phyloP scores from a whole-genome alignment of 306 rosid species.

The Sicyos edulis region DNA sequence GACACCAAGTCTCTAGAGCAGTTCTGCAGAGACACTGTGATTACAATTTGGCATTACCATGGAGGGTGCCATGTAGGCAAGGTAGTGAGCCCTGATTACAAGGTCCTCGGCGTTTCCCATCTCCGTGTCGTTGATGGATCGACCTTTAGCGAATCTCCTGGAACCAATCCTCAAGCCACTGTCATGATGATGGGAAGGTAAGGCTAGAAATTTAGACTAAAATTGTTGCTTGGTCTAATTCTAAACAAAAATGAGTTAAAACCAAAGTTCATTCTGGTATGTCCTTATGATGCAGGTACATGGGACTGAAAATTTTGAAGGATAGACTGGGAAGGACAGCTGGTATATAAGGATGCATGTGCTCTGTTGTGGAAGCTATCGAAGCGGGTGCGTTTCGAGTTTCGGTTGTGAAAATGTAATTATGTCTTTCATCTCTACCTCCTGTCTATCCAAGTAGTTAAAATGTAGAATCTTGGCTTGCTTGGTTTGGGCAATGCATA shows the following conservation, averaged over 20 bases:
- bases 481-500: slow-evolving; percentile 9
- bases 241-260: not conserved
- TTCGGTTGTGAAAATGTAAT: not conserved
- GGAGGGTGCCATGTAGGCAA: slow-evolving; percentile 88
- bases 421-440: slow-evolving; percentile 7
- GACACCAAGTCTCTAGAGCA: slow-evolving; percentile 69
- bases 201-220: not conserved
- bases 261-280: not conserved
- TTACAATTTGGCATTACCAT: slow-evolving; percentile 95
- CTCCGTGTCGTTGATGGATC: slow-evolving; percentile 83
- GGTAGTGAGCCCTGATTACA: slow-evolving; percentile 50
- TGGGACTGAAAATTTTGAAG: slow-evolving; percentile 81
- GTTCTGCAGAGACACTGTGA: slow-evolving; percentile 83
- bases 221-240: not conserved
- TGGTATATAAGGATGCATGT: slow-evolving; percentile 36
- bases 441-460: slow-evolving; percentile 8
- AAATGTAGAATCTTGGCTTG: slow-evolving; percentile 12
- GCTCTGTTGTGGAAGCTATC: not conserved
- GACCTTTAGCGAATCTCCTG: slow-evolving; percentile 68
- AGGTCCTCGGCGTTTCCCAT: slow-evolving; percentile 65
- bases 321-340: slow-evolving; percentile 55
- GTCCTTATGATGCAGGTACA: slow-evolving; percentile 52
- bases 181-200: slow-evolving; percentile 99
- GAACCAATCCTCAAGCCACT: slow-evolving; percentile 93
- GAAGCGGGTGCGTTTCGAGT: not conserved